A percentile compares a stretch with the other conserved stretches of the same genome.
Conservation (phyloP, 2,329 filamentous ascomycete genomes). For the Neofusicoccum parvum region DNA sequence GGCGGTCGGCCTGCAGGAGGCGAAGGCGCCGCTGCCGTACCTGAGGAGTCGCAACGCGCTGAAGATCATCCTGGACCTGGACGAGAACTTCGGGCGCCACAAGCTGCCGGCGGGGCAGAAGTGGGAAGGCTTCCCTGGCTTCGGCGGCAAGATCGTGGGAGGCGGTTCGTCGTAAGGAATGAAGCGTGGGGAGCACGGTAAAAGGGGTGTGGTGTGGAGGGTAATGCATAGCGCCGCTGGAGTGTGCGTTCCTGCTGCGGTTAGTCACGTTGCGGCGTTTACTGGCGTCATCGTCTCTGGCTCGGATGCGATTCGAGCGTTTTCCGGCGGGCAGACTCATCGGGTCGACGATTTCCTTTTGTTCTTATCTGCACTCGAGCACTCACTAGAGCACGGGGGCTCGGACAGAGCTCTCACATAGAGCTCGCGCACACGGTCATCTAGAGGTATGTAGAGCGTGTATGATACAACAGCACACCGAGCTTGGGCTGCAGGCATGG, state of each 20-base stretch:
- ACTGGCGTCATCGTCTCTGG: constrained; percentile 6
- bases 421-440: constrained; percentile 13
- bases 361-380: not conserved
- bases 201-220: constrained; percentile 11
- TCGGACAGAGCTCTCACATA: constrained; percentile 9
- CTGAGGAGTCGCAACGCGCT: constrained; percentile 83
- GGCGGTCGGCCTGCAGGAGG: constrained; percentile 64
- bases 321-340: constrained; percentile 14
- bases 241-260: constrained; percentile 1
- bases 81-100: constrained; percentile 85
- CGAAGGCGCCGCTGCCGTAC: constrained; percentile 65
- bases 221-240: constrained; percentile 22
- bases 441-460: constrained; percentile 12
- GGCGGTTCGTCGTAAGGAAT: constrained; percentile 28
- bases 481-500: too few relatives aligned
- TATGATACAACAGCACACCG: not conserved
- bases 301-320: not conserved
- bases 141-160: constrained; percentile 33
- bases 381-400: not conserved
- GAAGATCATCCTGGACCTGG: constrained; percentile 92
- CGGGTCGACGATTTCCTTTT: not conserved
- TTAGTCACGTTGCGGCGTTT: constrained; percentile 17
- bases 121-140: constrained; percentile 40
- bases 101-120: constrained; percentile 54
- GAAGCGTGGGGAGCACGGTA: constrained; percentile 22